Conservation (phyloP, 2,329 filamentous ascomycete species). For the Colletotrichum liriopes region DNA sequence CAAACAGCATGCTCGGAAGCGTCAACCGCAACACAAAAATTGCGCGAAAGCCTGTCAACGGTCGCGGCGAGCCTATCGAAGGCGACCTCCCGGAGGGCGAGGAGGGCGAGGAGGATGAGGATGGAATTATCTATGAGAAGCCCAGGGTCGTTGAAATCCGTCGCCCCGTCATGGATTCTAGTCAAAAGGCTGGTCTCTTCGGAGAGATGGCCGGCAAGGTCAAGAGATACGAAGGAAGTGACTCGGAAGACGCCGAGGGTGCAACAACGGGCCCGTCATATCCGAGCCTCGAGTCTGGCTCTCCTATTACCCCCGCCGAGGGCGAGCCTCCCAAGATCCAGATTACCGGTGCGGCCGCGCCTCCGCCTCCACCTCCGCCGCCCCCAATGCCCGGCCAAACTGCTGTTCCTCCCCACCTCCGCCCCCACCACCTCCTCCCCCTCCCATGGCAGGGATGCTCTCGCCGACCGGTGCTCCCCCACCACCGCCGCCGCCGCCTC, state of each 20-base stretch:
- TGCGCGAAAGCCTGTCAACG: constrained; percentile 67
- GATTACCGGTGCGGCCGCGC: constrained; percentile 63
- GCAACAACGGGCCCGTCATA: constrained; percentile 83
- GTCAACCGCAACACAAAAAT: constrained; percentile 75
- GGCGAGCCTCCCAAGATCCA: constrained; percentile 72
- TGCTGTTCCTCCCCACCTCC: constrained; percentile 57
- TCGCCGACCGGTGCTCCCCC: constrained; percentile 56
- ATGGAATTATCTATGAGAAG: constrained; percentile 81
- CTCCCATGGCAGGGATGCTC: constrained; percentile 62
- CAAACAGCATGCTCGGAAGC: constrained; percentile 81
- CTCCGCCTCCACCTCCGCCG: constrained; percentile 56
- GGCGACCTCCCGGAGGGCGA: constrained; percentile 58
- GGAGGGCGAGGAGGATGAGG: constrained; percentile 68
- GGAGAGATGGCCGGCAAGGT: constrained; percentile 83
- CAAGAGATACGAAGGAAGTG: constrained; percentile 80
- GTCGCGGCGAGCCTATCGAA: constrained; percentile 59
- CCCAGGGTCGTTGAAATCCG: constrained; percentile 85
- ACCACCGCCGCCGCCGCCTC: constrained; percentile 67
- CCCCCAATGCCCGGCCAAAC: constrained; percentile 52
- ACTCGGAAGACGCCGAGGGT: constrained; percentile 79
- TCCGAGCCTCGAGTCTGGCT: constrained; percentile 80
- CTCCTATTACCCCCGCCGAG: constrained; percentile 78
- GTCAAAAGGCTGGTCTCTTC: constrained; percentile 76
- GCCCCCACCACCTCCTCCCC: constrained; percentile 58
- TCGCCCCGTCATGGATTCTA: constrained; percentile 77